These are phyloP conservation scores for Lachancea mirantina DNA, from an alignment of 805 yeast genomes.

Conservation along the genomic window DNA sequence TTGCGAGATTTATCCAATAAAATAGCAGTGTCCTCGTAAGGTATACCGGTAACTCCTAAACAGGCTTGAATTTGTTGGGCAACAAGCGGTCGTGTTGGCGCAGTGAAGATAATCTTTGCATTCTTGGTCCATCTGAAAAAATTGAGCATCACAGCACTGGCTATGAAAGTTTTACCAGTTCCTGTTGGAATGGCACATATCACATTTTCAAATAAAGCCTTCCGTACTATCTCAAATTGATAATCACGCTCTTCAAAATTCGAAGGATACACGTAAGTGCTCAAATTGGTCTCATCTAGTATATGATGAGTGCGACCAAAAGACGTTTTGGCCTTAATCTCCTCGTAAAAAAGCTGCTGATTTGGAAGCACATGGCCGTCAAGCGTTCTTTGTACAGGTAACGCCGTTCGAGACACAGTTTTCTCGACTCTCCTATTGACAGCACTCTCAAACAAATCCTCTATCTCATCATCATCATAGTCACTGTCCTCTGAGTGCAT, in stretches of 20 bases:
- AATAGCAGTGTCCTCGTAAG: slow-evolving; percentile 70
- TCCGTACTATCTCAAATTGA: slow-evolving; percentile 71
- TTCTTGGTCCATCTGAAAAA: slow-evolving; percentile 76
- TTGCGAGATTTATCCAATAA: slow-evolving; percentile 51
- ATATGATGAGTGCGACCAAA: slow-evolving; percentile 46
- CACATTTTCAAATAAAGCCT: slow-evolving; percentile 64
- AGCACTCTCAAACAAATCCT: slow-evolving; percentile 26
- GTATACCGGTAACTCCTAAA: slow-evolving; percentile 76
- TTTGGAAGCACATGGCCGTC: slow-evolving; percentile 27
- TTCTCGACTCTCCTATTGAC: slow-evolving; percentile 30
- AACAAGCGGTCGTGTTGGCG: slow-evolving; percentile 94
- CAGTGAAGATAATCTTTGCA: slow-evolving; percentile 85
- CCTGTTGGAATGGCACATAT: slow-evolving; percentile 96
- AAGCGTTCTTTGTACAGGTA: slow-evolving; percentile 33
- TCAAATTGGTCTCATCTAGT: slow-evolving; percentile 34
- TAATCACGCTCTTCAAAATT: slow-evolving; percentile 81
- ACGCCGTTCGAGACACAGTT: slow-evolving; percentile 23
- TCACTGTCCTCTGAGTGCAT: slow-evolving; percentile 1
- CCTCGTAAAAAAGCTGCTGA: slow-evolving; percentile 32
- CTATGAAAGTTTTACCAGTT: slow-evolving; percentile 93
- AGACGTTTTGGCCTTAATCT: slow-evolving; percentile 29
- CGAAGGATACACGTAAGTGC: slow-evolving; percentile 70
- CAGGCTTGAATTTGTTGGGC: slow-evolving; percentile 96
- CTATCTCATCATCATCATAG: slow-evolving; percentile 28
- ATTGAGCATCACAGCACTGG: slow-evolving; percentile 88